phyloP scores from a whole-genome alignment of 192 early-diverging fungal genomes.

The Dissophora ornata region DNA sequence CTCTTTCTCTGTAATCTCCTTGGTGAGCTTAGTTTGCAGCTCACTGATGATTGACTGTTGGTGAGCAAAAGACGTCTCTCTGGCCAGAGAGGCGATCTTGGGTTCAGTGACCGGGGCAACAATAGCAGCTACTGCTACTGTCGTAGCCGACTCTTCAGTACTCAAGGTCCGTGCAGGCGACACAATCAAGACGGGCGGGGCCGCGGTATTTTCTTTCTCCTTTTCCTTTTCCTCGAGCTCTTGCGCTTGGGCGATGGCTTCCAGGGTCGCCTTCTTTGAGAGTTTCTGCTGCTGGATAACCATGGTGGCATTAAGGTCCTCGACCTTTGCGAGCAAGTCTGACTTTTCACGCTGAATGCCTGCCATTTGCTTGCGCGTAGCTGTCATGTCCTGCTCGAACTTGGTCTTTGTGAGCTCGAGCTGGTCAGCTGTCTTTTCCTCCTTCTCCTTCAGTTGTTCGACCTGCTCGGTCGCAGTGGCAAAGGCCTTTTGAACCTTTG shows the following conservation, averaged over 20 bases:
- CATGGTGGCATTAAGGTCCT: conserved; percentile 62
- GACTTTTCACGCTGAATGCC: conserved; percentile 72
- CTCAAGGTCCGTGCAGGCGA: conserved; percentile 5
- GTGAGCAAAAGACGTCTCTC: conserved; percentile 49
- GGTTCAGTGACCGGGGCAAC: conserved; percentile 13
- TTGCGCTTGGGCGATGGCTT: conserved; percentile 39
- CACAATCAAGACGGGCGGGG: conserved; percentile 27
- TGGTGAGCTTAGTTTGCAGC: conserved; percentile 40
- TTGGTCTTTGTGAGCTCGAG: conserved; percentile 63
- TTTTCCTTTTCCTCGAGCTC: conserved; percentile 24
- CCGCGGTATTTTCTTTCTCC: conserved; percentile 1
- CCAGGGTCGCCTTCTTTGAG: conserved; percentile 42
- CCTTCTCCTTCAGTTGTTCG: conserved; percentile 68
- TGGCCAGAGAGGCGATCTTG: conserved; percentile 42
- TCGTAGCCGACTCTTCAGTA: no score
- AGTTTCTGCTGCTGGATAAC: conserved; percentile 58
- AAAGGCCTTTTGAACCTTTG: conserved; percentile 64
- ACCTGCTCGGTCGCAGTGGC: conserved; percentile 64
- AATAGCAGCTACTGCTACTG: background rate
- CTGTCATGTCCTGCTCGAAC: conserved; percentile 72
- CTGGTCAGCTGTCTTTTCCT: conserved; percentile 56
- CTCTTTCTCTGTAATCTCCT: conserved; percentile 44
- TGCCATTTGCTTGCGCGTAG: conserved; percentile 64
- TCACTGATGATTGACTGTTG: conserved; percentile 50
- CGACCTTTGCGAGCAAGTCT: conserved; percentile 63